Base-by-base conservation (phyloP, 2,329 filamentous ascomycete species). In the Scedosporium apiospermum region DNA sequence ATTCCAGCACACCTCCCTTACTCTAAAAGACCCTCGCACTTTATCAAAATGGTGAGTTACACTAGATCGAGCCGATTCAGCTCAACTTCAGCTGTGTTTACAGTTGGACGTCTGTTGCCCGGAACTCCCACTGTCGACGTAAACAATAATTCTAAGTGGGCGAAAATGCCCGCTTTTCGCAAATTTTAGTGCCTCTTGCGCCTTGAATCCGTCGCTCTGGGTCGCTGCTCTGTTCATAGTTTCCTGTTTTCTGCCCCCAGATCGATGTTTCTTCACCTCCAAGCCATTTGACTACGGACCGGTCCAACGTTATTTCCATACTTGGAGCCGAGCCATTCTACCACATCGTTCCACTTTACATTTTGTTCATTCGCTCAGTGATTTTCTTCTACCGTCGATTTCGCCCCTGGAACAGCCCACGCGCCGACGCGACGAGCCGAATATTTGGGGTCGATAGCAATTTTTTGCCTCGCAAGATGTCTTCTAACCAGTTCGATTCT, bases 401-500 rank as follows among this genome's bases (percentile, higher is more conserved):
- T 38, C 3, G 34, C 34, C 34, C 34, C 34, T 38, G 34, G 34
- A 38, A 12, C 34, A 38, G 10, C 34, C 34, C 34, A 38, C 34
- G 34, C 34, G 34, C 10, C 34, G 34, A 38, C 34, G 34, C 10
- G 34, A 38, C 34, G 10, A 38, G 34, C 34, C 34, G 34, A 38
- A 38, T 38, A 38, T 38, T 38, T 38, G 34, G 34, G 10, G 12
- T 38, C 34, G 10, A 38, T 38, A 55, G 51, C 21, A n/a, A 6
- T 6, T 21, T 23, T 14, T 14, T 27, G 23, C 42, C 62, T 67
- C 63, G 72, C 61, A 66, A n/a, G n/a, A 82, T 81, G 79, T 69
- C 77, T 70, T 78, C 81, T 82, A 82, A 82, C 73, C 72, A 78
- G 65, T 79, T 74, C 69, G 80, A 82, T 65, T 71, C 76, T 57